Percentiles rank a stretch among this genome's conserved stretches.
phyloP scores from a whole-genome alignment of 2,329 filamentous ascomycete genomes.

The Aspergillus sp. region DNA sequence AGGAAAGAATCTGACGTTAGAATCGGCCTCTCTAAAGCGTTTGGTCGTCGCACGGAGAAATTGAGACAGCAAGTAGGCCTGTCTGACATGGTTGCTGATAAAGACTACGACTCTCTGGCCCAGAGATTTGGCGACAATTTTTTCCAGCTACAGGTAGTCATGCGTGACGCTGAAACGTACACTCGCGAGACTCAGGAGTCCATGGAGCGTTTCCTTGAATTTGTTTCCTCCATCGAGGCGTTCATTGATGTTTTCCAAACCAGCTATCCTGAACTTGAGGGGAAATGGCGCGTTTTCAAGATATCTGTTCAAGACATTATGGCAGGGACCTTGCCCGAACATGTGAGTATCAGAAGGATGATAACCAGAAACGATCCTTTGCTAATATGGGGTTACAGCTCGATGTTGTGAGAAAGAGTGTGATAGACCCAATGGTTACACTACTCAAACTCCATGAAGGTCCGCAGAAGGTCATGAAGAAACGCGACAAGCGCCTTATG shows the following conservation, averaged over 20 bases:
- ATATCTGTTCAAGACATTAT: slow-evolving; percentile 84
- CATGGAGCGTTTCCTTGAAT: slow-evolving; percentile 76
- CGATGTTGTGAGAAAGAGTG: slow-evolving; percentile 70
- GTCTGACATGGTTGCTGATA: slow-evolving; percentile 71
- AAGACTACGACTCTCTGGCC: slow-evolving; percentile 74
- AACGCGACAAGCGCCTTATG: slow-evolving; percentile 86
- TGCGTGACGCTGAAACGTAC: slow-evolving; percentile 92
- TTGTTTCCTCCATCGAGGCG: slow-evolving; percentile 77
- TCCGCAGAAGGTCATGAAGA: slow-evolving; percentile 86
- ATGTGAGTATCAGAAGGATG: slow-evolving; percentile 54
- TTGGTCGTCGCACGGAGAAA: slow-evolving; percentile 86
- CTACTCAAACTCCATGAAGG: slow-evolving; percentile 79
- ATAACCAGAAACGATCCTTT: not conserved
- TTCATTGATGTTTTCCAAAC: slow-evolving; percentile 71
- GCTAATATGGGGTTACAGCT: slow-evolving; percentile 39
- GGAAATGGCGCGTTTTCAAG: slow-evolving; percentile 91
- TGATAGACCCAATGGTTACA: slow-evolving; percentile 79
- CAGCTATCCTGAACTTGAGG: slow-evolving; percentile 79
- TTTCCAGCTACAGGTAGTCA: slow-evolving; percentile 85
- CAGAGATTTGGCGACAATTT: slow-evolving; percentile 92
- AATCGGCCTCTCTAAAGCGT: slow-evolving; percentile 80
- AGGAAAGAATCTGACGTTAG: slow-evolving; percentile 86
- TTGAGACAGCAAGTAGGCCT: slow-evolving; percentile 69
- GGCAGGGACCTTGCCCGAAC: slow-evolving; percentile 77
- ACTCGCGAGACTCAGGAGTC: slow-evolving; percentile 77